Percentiles rank a stretch among this genome's conserved stretches.
These are phyloP conservation scores for Colletotrichum eleusines DNA, from an alignment of 2,329 filamentous ascomycete genomes.

Conservation along the genomic window DNA sequence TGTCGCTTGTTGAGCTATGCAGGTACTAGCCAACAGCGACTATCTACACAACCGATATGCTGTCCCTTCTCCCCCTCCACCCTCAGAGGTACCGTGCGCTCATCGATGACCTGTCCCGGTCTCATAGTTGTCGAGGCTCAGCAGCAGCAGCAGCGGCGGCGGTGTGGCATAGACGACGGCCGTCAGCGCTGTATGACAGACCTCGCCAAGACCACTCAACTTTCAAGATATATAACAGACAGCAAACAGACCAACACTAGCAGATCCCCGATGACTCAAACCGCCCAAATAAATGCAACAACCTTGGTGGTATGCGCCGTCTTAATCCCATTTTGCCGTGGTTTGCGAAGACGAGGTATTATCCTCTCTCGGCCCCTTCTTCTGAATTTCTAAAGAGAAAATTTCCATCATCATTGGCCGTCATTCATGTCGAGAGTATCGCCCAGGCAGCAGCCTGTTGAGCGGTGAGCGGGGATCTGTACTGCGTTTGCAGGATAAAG, in stretches of 20 bases:
- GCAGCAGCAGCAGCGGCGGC: slow-evolving; percentile 6
- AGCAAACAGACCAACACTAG: slow-evolving; percentile 38
- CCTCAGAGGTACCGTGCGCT: slow-evolving; percentile 14
- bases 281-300: slow-evolving; percentile 41
- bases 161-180: slow-evolving; percentile 12
- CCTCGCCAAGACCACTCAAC: slow-evolving; percentile 31
- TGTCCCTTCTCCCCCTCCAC: background rate
- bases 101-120: slow-evolving; percentile 8
- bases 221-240: slow-evolving; percentile 39
- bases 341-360: slow-evolving; percentile 39
- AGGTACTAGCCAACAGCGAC: slow-evolving; percentile 36
- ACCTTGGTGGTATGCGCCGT: slow-evolving; percentile 40
- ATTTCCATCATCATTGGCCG: slow-evolving; percentile 44
- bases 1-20: slow-evolving; percentile 36
- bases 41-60: slow-evolving; percentile 34
- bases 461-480: slow-evolving; percentile 28
- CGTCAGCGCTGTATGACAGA: slow-evolving; percentile 22
- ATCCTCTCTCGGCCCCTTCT: slow-evolving; percentile 38
- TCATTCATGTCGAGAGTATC: slow-evolving; percentile 40
- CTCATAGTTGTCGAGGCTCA: slow-evolving; percentile 4
- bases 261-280: slow-evolving; percentile 39
- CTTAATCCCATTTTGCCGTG: slow-evolving; percentile 36
- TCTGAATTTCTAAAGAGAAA: slow-evolving; percentile 43
- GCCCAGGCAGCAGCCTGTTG: slow-evolving; percentile 29
- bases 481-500: slow-evolving; percentile 37